Evolutionary conservation across 2,329 filamentous ascomycete species (phyloP).

Genomic region (Verticillium nonalfalfae): DNA sequence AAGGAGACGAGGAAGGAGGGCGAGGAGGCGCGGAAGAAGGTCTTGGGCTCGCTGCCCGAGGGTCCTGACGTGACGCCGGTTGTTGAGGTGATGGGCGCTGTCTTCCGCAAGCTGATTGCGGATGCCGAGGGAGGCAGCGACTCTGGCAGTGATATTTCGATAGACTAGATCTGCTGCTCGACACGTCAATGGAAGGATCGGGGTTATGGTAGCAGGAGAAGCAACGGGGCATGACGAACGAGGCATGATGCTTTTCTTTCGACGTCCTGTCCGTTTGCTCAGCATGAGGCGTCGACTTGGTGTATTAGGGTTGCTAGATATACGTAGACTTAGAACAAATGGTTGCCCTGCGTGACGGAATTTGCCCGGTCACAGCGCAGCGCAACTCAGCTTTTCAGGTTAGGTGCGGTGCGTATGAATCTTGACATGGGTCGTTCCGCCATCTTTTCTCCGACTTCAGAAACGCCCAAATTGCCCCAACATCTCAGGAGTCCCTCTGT

Average conservation of each 20-base stretch:
- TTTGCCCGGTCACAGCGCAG: no score
- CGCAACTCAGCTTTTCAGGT: no score
- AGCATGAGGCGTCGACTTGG: not conserved
- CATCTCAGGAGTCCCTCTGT: constrained; percentile 14
- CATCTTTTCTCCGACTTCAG: no score
- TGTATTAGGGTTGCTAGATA: not conserved
- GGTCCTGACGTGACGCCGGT: constrained; percentile 36
- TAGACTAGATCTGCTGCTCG: not conserved
- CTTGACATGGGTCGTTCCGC: no score
- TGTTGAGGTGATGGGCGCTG: constrained; percentile 28
- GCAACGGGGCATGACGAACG: not conserved
- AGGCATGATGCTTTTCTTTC: not conserved
- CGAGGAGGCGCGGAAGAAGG: constrained; percentile 20
- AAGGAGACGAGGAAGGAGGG: constrained; percentile 16
- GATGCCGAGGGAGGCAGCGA: constrained; percentile 1
- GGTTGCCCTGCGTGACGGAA: not conserved
- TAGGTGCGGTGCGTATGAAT: no score
- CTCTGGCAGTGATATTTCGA: not conserved
- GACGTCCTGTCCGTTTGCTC: not conserved
- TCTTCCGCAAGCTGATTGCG: constrained; percentile 29
- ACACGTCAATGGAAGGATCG: not conserved
- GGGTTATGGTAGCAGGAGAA: not conserved
- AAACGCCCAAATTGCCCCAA: no score
- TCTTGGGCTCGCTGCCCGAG: constrained; percentile 18
- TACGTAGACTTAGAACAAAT: not conserved